Base-by-base conservation (phyloP, 2,329 filamentous ascomycete species). In the Microcera coccophila region DNA sequence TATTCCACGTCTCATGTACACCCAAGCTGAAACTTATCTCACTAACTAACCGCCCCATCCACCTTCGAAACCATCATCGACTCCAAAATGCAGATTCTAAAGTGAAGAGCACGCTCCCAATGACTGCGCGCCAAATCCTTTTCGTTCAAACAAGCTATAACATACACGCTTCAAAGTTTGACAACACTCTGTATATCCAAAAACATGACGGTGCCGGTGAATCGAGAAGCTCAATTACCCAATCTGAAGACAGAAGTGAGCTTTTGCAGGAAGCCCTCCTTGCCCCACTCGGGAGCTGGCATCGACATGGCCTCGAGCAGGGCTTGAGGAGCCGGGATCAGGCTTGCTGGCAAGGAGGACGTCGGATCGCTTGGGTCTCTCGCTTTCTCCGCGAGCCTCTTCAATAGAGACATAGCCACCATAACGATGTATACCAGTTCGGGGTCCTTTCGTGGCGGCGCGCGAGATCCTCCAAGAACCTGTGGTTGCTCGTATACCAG, bases 301-400 rank as follows among this genome's bases (percentile, higher is more conserved):
- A 87, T 81, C 53, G 81, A 75, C 55, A 90, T 66, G 15, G 82
- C 81, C 14, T 79, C 77, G 31, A 90, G 73, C 28, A 91, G 67
- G 48, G 73, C 80, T 46, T 88, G 82, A 47, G 78, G 80, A 19
- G 78, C 77, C 3, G 85, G 85, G 37, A 90, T 64, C 10, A 83
- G 75, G 36, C 76, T 75, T 2, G 76, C 70, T 5, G 84, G 82
- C 44, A 85, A 69, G 24, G 71, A 69, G 8, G 66, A 67, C 5
- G 60, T 61, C 10, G 72, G 62, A 40, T 77, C 70, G 47, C 70
- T 74, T n/a, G 70, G 76, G 61, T 78, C 83, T 58, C 63, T 72
- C 24, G 74, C 78, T 65, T 87, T 89, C 59, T 90, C 84, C 3
- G 78, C 76, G 18, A 91, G 64, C 46, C 78, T 77, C 49, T 78